phyloP scores from a whole-genome alignment of 1,284 basidiomycete species.

The Athelia sp. region DNA sequence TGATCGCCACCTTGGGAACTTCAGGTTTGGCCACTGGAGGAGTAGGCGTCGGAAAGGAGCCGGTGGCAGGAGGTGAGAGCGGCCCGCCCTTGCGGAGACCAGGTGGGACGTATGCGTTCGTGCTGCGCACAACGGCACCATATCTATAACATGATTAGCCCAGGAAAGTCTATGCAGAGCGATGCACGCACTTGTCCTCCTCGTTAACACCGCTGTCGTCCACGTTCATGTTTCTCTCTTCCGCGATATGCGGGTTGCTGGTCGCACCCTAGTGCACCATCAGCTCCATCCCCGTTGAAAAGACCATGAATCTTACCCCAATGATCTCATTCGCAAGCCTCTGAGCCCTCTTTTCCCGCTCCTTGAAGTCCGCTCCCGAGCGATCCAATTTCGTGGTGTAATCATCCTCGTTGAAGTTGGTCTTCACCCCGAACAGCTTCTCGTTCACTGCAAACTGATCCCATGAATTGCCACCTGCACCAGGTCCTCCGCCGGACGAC shows the following conservation, averaged over 20 bases:
- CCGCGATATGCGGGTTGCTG: conserved; percentile 84
- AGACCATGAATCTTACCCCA: conserved; percentile 46
- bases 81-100: conserved; percentile 58
- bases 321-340: conserved; percentile 90
- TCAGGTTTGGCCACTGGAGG: conserved; percentile 35
- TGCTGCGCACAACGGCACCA: conserved; percentile 85
- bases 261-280: conserved; percentile 45
- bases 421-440: conserved; percentile 87
- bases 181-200: conserved; percentile 80
- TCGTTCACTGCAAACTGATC: conserved; percentile 98
- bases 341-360: conserved; percentile 85
- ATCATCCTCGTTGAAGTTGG: conserved; percentile 88
- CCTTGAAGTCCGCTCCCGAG: conserved; percentile 80
- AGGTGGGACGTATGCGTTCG: conserved; percentile 91
- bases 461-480: conserved; percentile 58
- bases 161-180: conserved; percentile 2
- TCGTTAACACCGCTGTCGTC: conserved; percentile 82
- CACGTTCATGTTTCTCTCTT: conserved; percentile 74
- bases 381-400: conserved; percentile 97
- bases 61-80: conserved; percentile 26
- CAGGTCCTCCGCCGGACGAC: conserved; percentile 17
- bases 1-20: conserved; percentile 66
- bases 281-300: conserved; percentile 3
- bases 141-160: conserved; percentile 50
- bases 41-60: neutral